Conservation (phyloP, 345 rosid species). For the Cardamine resedifolia region DNA sequence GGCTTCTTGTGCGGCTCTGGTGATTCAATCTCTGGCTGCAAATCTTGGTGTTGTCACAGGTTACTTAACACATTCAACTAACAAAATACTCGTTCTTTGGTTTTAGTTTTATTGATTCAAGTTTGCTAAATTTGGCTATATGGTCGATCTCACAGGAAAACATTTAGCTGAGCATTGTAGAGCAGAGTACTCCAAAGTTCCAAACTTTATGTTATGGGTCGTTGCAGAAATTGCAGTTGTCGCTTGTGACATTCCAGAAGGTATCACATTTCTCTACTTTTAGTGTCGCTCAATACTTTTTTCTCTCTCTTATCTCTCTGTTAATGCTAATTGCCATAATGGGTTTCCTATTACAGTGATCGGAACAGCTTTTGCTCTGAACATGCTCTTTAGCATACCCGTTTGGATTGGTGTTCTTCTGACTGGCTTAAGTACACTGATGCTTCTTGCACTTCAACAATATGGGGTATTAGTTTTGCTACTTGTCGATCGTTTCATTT, state of each 20-base stretch:
- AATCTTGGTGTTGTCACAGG: constrained; percentile 98
- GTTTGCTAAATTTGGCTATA: background rate
- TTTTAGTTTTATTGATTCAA: background rate
- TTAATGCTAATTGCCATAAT: background rate
- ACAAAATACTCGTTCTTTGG: background rate
- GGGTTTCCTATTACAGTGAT: constrained; percentile 50
- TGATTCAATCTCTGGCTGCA: constrained; percentile 92
- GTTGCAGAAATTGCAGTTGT: constrained; percentile 89
- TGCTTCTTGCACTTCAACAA: constrained; percentile 81
- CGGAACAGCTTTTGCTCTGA: constrained; percentile 94
- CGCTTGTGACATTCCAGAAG: constrained; percentile 99
- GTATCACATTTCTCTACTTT: constrained; percentile 35
- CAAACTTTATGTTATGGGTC: constrained; percentile 82
- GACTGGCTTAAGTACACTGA: constrained; percentile 84
- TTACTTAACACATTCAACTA: constrained; percentile 38
- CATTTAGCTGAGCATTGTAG: constrained; percentile 95
- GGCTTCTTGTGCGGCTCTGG: constrained; percentile 91
- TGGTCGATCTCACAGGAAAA: constrained; percentile 63
- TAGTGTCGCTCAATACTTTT: background rate
- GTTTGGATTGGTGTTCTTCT: constrained; percentile 93
- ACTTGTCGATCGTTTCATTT: background rate
- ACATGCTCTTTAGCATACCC: constrained; percentile 88
- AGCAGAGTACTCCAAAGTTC: constrained; percentile 66
- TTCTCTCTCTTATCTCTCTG: background rate
- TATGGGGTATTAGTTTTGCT: constrained; percentile 58